Conservation (phyloP, 768 basidiomycete species). For the Podaxis sp. region DNA sequence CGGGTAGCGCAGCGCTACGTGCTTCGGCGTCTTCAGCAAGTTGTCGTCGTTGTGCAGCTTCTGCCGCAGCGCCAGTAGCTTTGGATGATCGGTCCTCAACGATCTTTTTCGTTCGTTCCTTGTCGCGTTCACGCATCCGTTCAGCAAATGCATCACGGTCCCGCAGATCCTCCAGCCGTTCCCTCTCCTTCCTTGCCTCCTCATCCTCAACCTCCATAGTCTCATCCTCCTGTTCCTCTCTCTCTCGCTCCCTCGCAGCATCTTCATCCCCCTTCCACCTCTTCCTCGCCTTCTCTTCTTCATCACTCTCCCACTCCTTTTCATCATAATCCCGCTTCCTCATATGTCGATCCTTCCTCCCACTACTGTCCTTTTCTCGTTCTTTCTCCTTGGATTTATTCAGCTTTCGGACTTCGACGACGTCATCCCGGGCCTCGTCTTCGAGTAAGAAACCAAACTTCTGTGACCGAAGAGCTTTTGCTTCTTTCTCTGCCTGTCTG, state of each 20-base stretch:
- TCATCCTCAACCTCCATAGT: slow-evolving; percentile 63
- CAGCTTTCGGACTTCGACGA: slow-evolving; percentile 42
- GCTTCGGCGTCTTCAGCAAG: slow-evolving; percentile 78
- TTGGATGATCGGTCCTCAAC: slow-evolving; percentile 91
- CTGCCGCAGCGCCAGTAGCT: slow-evolving; percentile 68
- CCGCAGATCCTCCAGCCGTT: slow-evolving; percentile 73
- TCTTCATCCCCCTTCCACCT: slow-evolving; percentile 54
- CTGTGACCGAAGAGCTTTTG: slow-evolving; percentile 65
- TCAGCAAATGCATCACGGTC: slow-evolving; percentile 95
- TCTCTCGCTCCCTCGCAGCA: slow-evolving; percentile 16
- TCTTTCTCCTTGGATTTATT: slow-evolving; percentile 35
- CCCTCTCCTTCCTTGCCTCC: slow-evolving; percentile 64
- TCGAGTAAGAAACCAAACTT: slow-evolving; percentile 85
- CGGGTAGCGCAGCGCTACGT: slow-evolving; percentile 55
- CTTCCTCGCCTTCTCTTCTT: slow-evolving; percentile 76
- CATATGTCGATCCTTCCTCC: slow-evolving; percentile 60
- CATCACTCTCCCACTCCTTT: slow-evolving; percentile 90
- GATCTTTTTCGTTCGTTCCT: slow-evolving; percentile 83
- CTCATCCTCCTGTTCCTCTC: slow-evolving; percentile 29
- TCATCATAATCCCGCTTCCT: slow-evolving; percentile 82
- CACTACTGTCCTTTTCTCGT: slow-evolving; percentile 36
- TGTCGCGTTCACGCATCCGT: slow-evolving; percentile 79
- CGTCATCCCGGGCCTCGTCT: slow-evolving; percentile 38
- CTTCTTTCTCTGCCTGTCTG: slow-evolving; percentile 74
- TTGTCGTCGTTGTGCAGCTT: slow-evolving; percentile 76